Base-by-base conservation (phyloP, 768 basidiomycete genomes). In the Boletus rubroflammeus region DNA sequence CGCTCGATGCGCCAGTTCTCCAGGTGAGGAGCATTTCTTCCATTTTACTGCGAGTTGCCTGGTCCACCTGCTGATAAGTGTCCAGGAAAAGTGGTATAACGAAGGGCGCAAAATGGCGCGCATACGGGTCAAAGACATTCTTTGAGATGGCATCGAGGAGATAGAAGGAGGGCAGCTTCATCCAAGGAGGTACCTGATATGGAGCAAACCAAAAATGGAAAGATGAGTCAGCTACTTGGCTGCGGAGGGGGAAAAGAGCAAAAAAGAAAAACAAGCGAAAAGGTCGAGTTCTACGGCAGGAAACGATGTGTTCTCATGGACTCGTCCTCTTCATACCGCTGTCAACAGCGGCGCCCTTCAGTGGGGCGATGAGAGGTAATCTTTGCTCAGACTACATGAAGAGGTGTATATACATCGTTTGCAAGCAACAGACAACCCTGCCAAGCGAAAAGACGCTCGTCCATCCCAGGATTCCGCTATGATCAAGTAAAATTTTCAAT, bases 1-100 rank as follows among this genome's bases (percentile, higher is more conserved):
- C 83, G 32, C 78, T 80, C 3, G 90, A 88, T 14, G 88, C 86
- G 15, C 92, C 93, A 23, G 84, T 88, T 38, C 94, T 81, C 97
- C 97, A 99, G 6, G 97, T 96, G 28, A 90, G 72, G 14, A 98
- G 81, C 86, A 99, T 93, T 72, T 99, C 97, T 67, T 96, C 93
- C 91, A 99, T 95, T 72, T 98, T 98, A 68, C 84, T 82, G 56
- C 89, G 85, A 25, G 92, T 96, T 39, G 72, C 73, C 47, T 84
- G 83, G 67, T 97, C 94, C 60, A 97, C 95, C 62, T 84, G 80
- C 43, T 82, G 78, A 72, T 98, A 98, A 28, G 94, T 86, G 59
- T 90, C 84, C 60, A 97, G 76, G 74, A 94, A 98, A 17, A 95
- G 74, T 21, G 84, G 80, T 53, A 88, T 86, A 57, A 95, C 88